Evolutionary conservation across 441 rosid species (phyloP).

Genomic region (Bruguiera hainesii): DNA sequence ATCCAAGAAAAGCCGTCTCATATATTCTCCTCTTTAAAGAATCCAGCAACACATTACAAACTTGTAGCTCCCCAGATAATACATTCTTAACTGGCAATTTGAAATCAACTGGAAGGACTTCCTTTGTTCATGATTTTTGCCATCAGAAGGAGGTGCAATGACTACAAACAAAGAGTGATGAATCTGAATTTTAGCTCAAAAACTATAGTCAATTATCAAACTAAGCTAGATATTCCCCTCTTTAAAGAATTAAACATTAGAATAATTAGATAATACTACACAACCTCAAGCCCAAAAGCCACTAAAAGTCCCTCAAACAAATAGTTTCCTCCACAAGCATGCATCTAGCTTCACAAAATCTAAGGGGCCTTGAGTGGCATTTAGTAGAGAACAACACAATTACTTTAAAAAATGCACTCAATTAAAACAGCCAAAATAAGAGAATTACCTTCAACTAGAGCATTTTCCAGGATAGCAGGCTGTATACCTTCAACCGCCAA

Average conservation of each 20-base stretch:
- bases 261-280: too few relatives aligned
- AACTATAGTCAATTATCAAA: neutral
- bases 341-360: constrained; percentile 43
- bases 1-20: neutral
- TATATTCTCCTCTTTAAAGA: neutral
- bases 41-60: constrained; percentile 20
- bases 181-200: neutral
- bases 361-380: constrained; percentile 16
- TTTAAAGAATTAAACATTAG: too few relatives aligned
- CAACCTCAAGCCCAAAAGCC: too few relatives aligned
- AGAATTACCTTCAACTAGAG: constrained; percentile 68
- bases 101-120: constrained; percentile 67
- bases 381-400: constrained; percentile 26
- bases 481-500: constrained; percentile 95
- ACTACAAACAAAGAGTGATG: constrained; percentile 24
- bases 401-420: neutral
- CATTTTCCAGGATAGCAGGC: constrained; percentile 96
- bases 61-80: constrained; percentile 87
- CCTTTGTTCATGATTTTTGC: constrained; percentile 51
- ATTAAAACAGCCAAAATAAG: too few relatives aligned
- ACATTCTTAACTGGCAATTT: constrained; percentile 90
- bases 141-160: constrained; percentile 45
- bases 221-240: too few relatives aligned
- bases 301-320: too few relatives aligned
- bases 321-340: neutral